Conservation (phyloP, 805 yeast species). For the Saturnispora mendoncae region DNA sequence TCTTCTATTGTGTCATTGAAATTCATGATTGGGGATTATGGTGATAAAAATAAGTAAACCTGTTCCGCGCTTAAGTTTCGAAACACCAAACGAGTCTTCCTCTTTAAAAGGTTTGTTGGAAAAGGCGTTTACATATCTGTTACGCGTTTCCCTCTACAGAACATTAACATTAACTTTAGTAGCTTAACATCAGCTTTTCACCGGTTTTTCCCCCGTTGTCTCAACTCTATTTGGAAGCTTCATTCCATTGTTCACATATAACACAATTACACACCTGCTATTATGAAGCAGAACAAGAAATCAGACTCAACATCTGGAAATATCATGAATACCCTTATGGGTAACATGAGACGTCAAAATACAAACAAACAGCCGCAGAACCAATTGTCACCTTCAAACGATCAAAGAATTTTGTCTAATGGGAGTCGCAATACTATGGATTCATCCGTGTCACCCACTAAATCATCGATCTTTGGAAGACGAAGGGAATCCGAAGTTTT, state of each 20-base stretch:
- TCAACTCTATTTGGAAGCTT: no score
- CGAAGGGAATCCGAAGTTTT: constrained; percentile 9
- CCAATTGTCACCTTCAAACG: neutral
- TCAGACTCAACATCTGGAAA: constrained; percentile 9
- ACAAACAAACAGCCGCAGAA: constrained; percentile 1
- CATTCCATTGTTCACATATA: no score
- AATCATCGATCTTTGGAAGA: constrained; percentile 1
- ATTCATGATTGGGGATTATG: neutral
- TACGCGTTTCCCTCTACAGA: no score
- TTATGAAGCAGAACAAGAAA: constrained; percentile 12
- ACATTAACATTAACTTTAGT: no score
- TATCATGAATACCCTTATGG: constrained; percentile 13
- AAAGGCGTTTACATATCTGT: no score
- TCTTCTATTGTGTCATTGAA: neutral
- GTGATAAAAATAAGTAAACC: no score
- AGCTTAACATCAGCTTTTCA: no score
- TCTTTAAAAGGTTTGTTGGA: no score
- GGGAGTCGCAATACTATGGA: neutral
- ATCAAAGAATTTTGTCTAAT: neutral
- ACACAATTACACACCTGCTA: no score
- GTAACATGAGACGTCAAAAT: constrained; percentile 11
- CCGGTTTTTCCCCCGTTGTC: no score
- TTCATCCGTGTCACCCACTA: constrained; percentile 7
- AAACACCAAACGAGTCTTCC: no score
- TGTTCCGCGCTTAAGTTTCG: neutral